Percentiles rank a stretch among this genome's conserved stretches.
These are phyloP conservation scores for Rehmannia glutinosa DNA, from an alignment of 257 asterid species.

Conservation along the genomic window DNA sequence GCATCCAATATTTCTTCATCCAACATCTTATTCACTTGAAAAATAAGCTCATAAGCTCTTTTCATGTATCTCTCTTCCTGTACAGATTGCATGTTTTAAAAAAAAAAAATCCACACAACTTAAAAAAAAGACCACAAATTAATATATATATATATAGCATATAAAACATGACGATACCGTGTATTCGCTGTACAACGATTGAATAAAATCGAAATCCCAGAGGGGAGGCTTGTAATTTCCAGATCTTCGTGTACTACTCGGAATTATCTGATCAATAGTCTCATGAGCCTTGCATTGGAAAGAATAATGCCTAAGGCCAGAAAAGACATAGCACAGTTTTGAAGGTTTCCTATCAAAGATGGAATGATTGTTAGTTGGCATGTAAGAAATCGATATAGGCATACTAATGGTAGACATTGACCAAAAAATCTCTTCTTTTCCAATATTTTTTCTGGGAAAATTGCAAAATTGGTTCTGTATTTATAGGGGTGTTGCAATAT, in stretches of 20 bases:
- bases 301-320: background rate
- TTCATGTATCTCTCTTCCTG: slow-evolving; percentile 18
- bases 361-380: background rate
- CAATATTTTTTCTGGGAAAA: no score
- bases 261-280: background rate
- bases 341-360: background rate
- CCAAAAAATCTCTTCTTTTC: no score
- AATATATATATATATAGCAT: no score
- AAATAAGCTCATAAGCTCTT: slow-evolving; percentile 20
- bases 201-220: slow-evolving; percentile 36
- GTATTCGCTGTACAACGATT: slow-evolving; percentile 30
- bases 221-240: slow-evolving; percentile 42
- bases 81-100: no score
- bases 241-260: slow-evolving; percentile 23
- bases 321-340: no score
- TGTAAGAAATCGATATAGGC: background rate
- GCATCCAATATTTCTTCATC: background rate
- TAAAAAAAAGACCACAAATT: no score
- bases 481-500: no score
- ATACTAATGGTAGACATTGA: background rate
- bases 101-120: no score
- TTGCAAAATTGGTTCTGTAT: no score
- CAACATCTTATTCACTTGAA: slow-evolving; percentile 25
- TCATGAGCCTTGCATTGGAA: background rate
- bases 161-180: slow-evolving; percentile 15